phyloP scores from a whole-genome alignment of 2,329 filamentous ascomycete genomes.

The Apiospora marii region DNA sequence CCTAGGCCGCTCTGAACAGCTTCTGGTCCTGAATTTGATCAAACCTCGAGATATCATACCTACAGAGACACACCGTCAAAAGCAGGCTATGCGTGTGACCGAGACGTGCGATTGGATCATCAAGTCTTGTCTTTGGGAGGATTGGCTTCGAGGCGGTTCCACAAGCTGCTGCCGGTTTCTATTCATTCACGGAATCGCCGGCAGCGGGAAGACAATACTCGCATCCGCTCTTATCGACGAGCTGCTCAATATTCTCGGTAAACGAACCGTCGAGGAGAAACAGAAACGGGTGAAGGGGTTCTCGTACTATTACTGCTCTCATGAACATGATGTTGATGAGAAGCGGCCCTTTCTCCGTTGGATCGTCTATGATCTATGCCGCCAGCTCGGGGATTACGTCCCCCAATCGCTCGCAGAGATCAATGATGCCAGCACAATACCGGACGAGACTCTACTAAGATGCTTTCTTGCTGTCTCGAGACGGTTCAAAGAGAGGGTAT shows the following conservation, averaged over 20 bases:
- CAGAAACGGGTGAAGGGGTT: conserved; percentile 26
- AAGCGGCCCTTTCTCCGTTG: conserved; percentile 37
- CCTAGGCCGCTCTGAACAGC: background rate
- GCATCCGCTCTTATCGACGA: conserved; percentile 38
- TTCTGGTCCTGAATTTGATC: background rate
- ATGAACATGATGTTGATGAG: conserved; percentile 39
- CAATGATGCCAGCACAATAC: conserved; percentile 25
- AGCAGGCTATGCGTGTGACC: background rate
- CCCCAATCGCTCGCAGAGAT: conserved; percentile 31
- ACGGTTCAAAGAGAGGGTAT: conserved; percentile 31
- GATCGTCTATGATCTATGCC: conserved; percentile 37
- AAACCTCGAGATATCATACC: background rate
- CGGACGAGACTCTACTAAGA: conserved; percentile 30
- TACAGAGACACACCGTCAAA: background rate
- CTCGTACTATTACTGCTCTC: conserved; percentile 43
- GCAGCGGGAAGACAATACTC: conserved; percentile 40
- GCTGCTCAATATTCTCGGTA: conserved; percentile 28
- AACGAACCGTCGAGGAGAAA: background rate
- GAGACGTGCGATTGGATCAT: conserved; percentile 3
- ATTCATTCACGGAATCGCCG: conserved; percentile 34
- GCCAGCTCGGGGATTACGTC: conserved; percentile 31
- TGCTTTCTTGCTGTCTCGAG: conserved; percentile 33
- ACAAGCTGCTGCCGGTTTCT: conserved; percentile 25
- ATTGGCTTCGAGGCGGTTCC: background rate
- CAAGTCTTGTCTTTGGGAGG: background rate